Conservation (phyloP, 78 protist species). For the Dictyostelium brefeldianum region DNA sequence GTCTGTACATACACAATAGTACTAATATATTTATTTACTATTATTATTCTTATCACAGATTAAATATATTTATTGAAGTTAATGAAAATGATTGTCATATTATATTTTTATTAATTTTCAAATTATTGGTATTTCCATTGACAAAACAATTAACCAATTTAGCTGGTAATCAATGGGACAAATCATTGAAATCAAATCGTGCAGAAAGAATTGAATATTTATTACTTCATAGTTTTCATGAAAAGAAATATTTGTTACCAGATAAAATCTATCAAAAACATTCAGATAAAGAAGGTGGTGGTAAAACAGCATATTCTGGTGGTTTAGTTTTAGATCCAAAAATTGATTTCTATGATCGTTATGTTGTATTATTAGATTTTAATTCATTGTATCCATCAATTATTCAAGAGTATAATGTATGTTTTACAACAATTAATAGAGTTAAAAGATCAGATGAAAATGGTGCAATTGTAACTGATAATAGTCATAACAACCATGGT, state of each 20-base stretch:
- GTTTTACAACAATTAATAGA: constrained; percentile 97
- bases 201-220: constrained; percentile 98
- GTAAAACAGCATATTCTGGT: constrained; percentile 83
- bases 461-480: too few relatives aligned
- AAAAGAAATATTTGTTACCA: constrained; percentile 90
- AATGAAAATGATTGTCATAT: constrained; percentile 91
- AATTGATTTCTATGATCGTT: constrained; percentile 95
- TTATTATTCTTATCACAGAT: constrained; percentile 4
- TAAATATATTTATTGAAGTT: constrained; percentile 54
- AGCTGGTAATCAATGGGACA: constrained; percentile 95
- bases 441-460: not conserved
- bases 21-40: constrained; percentile 4
- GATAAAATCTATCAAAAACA: constrained; percentile 80
- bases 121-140: constrained; percentile 93
- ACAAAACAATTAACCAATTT: constrained; percentile 96
- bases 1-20: too few relatives aligned
- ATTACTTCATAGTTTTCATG: constrained; percentile 96
- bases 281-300: not conserved
- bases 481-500: too few relatives aligned
- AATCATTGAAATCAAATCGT: constrained; percentile 92
- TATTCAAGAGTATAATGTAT: constrained; percentile 98
- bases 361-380: constrained; percentile 98
- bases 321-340: constrained; percentile 98
- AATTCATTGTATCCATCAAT: constrained; percentile 99
- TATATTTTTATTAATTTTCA: constrained; percentile 81